Evolutionary conservation across 257 asterid species (phyloP).

Genomic region (Salvia hispanica): DNA sequence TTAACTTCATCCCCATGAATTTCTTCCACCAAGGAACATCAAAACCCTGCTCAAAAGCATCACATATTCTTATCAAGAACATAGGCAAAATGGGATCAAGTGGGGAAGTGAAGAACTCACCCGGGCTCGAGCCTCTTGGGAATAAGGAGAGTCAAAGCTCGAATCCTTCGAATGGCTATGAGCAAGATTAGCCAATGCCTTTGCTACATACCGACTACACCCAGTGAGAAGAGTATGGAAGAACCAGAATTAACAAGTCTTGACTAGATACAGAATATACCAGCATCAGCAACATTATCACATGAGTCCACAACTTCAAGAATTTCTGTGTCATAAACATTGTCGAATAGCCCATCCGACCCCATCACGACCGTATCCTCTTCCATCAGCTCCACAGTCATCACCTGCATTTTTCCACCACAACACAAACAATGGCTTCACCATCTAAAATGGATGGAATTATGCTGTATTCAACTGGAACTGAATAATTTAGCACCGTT

Average conservation of each 20-base stretch:
- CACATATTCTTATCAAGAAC: background rate
- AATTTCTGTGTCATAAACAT: constrained; percentile 65
- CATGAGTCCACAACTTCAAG: constrained; percentile 44
- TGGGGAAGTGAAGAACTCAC: constrained; percentile 31
- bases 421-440: background rate
- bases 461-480: background rate
- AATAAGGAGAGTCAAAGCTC: constrained; percentile 76
- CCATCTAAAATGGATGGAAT: background rate
- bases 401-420: constrained; percentile 49
- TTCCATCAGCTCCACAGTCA: constrained; percentile 63
- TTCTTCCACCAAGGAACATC: constrained; percentile 93
- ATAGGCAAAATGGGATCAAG: background rate
- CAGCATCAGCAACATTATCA: constrained; percentile 53
- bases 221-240: constrained; percentile 28
- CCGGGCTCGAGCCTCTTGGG: constrained; percentile 77
- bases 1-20: constrained; percentile 71
- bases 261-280: constrained; percentile 40
- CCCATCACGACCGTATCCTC: constrained; percentile 78
- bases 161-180: constrained; percentile 64
- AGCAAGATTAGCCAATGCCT: constrained; percentile 78
- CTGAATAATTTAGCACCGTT: constrained; percentile 48
- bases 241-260: background rate
- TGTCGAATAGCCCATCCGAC: constrained; percentile 87
- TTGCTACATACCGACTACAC: constrained; percentile 51
- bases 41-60: constrained; percentile 54